Conservation (phyloP, 305 asterid genomes). For the Fraxinus sp. region DNA sequence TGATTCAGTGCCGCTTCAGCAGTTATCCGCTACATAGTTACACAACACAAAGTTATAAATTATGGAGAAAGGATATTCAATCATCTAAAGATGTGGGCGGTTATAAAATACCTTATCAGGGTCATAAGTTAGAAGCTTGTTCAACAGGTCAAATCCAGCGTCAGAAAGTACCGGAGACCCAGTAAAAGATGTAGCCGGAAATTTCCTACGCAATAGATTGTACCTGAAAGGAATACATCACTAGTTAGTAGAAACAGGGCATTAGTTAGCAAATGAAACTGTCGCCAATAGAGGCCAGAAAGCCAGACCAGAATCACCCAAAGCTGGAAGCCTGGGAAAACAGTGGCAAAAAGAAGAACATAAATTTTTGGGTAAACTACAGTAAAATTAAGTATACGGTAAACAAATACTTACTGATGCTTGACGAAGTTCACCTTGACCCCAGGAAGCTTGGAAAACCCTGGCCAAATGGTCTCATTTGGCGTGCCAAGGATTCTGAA, state of each 20-base stretch:
- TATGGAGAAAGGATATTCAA: neutral
- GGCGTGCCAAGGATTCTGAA: slow-evolving; percentile 84
- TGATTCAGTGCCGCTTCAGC: slow-evolving; percentile 80
- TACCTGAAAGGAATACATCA: slow-evolving; percentile 57
- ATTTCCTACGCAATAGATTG: slow-evolving; percentile 65
- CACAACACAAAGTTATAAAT: slow-evolving; percentile 12
- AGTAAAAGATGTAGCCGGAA: slow-evolving; percentile 65
- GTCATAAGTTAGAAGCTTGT: slow-evolving; percentile 74
- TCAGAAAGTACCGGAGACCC: slow-evolving; percentile 84
- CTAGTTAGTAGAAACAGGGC: slow-evolving; percentile 55
- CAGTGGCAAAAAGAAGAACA: slow-evolving; percentile 62
- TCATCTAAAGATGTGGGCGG: neutral
- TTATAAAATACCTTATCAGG: slow-evolving; percentile 66
- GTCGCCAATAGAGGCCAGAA: slow-evolving; percentile 64
- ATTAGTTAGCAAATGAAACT: slow-evolving; percentile 28
- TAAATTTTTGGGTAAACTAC: slow-evolving; percentile 38
- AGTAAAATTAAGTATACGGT: slow-evolving; percentile 21
- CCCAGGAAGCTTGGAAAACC: slow-evolving; percentile 76
- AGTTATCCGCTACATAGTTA: slow-evolving; percentile 57
- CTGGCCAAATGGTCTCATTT: slow-evolving; percentile 84
- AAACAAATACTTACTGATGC: slow-evolving; percentile 64
- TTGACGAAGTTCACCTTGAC: slow-evolving; percentile 73
- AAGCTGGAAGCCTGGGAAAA: slow-evolving; percentile 90
- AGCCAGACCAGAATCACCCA: slow-evolving; percentile 86
- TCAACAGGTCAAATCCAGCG: slow-evolving; percentile 84